Evolutionary conservation across 1,284 basidiomycete genomes (phyloP).

Genomic region (Rhodotorula mucilaginosa): DNA sequence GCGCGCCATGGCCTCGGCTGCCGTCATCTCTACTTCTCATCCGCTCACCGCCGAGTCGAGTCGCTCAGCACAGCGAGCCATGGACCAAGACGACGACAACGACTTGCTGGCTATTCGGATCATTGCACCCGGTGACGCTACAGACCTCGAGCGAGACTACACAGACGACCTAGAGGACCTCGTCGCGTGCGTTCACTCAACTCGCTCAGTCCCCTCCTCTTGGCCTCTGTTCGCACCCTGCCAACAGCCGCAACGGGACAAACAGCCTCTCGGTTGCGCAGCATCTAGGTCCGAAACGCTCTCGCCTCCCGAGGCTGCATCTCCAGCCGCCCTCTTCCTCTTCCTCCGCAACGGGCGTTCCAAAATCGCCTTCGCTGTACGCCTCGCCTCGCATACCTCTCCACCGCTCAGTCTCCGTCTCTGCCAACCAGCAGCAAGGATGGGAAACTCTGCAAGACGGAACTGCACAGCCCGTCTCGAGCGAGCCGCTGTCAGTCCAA

Average conservation of each 20-base stretch:
- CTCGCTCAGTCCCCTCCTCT: background rate
- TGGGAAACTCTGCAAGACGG: conserved; percentile 27
- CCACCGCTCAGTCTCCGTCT: background rate
- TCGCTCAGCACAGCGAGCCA: background rate
- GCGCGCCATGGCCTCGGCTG: background rate
- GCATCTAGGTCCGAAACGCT: conserved; percentile 8
- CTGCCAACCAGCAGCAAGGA: background rate
- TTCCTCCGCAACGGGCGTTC: background rate
- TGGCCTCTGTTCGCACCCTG: background rate
- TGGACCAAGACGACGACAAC: background rate
- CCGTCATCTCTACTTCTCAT: no score
- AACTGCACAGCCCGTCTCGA: no score
- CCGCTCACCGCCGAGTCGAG: no score
- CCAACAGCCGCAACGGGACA: no score
- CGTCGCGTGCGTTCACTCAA: conserved; percentile 6
- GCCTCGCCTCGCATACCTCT: no score
- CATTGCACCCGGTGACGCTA: background rate
- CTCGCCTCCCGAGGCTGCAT: background rate
- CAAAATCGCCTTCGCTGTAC: background rate
- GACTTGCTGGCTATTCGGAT: conserved; percentile 15
- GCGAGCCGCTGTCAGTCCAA: no score
- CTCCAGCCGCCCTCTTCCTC: background rate
- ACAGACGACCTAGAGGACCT: conserved; percentile 25
- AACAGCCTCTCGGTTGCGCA: conserved; percentile 11
- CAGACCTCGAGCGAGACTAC: conserved; percentile 7